These are phyloP conservation scores for Candida frijolesensis DNA, from an alignment of 1,139 yeast genomes.

Conservation along the genomic window DNA sequence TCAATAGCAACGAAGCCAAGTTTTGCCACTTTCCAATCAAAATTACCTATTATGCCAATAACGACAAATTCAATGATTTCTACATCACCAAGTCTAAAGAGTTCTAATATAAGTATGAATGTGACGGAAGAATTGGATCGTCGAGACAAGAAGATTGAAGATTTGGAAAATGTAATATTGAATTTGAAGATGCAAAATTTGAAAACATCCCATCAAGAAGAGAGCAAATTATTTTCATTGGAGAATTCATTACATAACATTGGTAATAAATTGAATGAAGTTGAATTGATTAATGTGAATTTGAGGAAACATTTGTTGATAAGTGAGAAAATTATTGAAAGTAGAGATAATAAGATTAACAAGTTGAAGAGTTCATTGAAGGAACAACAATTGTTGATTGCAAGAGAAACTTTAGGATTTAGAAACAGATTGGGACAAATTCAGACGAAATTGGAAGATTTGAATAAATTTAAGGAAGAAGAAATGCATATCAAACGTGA, in stretches of 20 bases:
- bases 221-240: slow-evolving; percentile 40
- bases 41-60: slow-evolving; percentile 10
- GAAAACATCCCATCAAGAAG: slow-evolving; percentile 46
- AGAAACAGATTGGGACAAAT: slow-evolving; percentile 46
- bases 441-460: slow-evolving; percentile 44
- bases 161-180: slow-evolving; percentile 40
- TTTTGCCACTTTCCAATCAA: slow-evolving; percentile 5
- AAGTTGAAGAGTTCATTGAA: slow-evolving; percentile 54
- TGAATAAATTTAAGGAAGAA: slow-evolving; percentile 14
- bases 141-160: slow-evolving; percentile 39
- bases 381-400: slow-evolving; percentile 53
- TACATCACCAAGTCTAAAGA: slow-evolving; percentile 1
- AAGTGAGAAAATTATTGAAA: slow-evolving; percentile 59
- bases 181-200: slow-evolving; percentile 39
- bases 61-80: slow-evolving; percentile 1
- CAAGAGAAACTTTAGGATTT: slow-evolving; percentile 54
- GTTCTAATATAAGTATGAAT: neutral
- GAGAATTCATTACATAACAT: slow-evolving; percentile 43
- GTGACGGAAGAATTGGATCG: slow-evolving; percentile 27
- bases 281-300: slow-evolving; percentile 40
- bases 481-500: slow-evolving; percentile 10
- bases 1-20: slow-evolving; percentile 8
- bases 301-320: slow-evolving; percentile 50
- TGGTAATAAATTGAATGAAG: slow-evolving; percentile 42
- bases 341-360: slow-evolving; percentile 61